Percentiles rank a stretch among this genome's conserved stretches.
These are phyloP conservation scores for Sicyos edulis DNA, from an alignment of 306 rosid genomes.

Conservation along the genomic window DNA sequence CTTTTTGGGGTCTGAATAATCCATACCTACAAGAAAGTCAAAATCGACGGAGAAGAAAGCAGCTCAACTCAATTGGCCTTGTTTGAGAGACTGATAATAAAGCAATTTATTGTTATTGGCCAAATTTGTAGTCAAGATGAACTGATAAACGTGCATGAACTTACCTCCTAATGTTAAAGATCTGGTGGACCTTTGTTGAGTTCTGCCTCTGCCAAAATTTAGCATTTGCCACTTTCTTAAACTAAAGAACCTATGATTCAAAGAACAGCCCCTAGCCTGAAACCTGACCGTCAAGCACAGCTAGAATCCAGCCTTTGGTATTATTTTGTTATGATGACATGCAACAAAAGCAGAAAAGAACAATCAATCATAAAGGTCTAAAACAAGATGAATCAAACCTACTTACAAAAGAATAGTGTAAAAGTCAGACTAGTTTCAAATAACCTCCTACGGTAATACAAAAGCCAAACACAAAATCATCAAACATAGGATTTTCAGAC, in stretches of 20 bases:
- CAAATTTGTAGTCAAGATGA: background rate
- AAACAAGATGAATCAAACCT: background rate
- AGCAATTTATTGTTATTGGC: background rate
- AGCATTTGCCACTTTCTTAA: constrained; percentile 48
- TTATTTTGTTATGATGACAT: background rate
- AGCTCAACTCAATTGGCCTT: background rate
- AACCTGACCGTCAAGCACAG: background rate
- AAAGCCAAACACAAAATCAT: background rate
- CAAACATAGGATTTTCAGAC: background rate
- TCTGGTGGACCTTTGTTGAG: constrained; percentile 58
- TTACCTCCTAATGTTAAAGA: constrained; percentile 80
- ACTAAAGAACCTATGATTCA: background rate
- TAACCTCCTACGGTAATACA: background rate
- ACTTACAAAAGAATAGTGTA: background rate
- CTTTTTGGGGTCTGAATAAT: constrained; percentile 57
- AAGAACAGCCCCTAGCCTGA: constrained; percentile 22
- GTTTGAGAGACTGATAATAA: background rate
- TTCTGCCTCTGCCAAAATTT: constrained; percentile 57
- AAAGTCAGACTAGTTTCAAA: background rate
- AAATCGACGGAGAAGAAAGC: background rate
- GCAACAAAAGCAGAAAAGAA: background rate
- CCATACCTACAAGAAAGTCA: constrained; percentile 50
- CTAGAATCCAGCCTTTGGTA: background rate
- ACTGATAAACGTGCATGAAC: background rate
- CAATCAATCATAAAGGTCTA: background rate